Conservation (phyloP, 192 early-diverging fungal genomes). For the Backusella parvicylindrica region DNA sequence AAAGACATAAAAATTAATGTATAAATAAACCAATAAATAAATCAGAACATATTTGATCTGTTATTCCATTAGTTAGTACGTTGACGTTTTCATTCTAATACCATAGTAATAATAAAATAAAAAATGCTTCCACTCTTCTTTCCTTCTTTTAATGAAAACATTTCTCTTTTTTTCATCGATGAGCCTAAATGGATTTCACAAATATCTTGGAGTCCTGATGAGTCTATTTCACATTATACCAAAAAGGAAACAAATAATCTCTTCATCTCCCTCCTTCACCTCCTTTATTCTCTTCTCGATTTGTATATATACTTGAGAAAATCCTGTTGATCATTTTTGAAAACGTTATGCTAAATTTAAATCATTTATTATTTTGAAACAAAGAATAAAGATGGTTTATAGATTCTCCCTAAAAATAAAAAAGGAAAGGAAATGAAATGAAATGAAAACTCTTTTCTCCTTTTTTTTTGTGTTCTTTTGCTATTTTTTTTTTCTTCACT, state of each 20-base stretch:
- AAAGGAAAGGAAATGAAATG: not conserved
- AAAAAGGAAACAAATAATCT: not conserved
- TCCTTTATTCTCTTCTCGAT: not conserved
- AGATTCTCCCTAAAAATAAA: not conserved
- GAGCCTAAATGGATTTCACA: not conserved
- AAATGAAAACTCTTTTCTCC: not conserved
- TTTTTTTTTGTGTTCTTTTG: not conserved
- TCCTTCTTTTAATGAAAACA: no score
- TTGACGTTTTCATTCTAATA: not conserved
- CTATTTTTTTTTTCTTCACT: not conserved
- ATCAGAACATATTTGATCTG: not conserved
- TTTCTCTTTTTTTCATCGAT: no score
- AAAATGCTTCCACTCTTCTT: no score
- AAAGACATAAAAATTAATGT: constrained; percentile 2
- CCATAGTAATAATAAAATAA: not conserved
- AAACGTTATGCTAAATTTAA: not conserved
- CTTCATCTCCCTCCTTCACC: not conserved
- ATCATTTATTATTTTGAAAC: not conserved
- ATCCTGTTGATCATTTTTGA: not conserved
- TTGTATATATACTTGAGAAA: not conserved
- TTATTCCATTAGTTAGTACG: not conserved
- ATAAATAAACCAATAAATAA: not conserved
- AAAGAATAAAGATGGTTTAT: not conserved
- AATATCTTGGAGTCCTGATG: not conserved
- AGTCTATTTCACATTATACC: not conserved